Evolutionary conservation across 805 yeast species (phyloP), one percentile per base, ranked within the genome.

Genomic region (Sugiyamaella valdiviana): DNA sequence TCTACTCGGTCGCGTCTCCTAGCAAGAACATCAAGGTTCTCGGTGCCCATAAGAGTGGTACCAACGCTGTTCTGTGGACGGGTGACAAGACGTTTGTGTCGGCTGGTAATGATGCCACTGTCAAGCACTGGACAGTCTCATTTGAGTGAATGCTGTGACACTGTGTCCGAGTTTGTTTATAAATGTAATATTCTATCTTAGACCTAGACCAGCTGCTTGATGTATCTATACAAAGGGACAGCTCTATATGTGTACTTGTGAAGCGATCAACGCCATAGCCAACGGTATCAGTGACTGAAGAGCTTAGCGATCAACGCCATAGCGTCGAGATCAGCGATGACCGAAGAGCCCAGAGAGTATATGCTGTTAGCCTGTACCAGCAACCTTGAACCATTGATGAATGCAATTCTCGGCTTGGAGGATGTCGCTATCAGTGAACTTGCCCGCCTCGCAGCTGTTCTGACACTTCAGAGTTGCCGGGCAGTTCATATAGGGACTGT

Each of bases 11-110:
- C 38, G 76, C 75, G 32, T 79, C 75, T 55, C 95, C 98, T 6
- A 77, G 82, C 51, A 85, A 82, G 69, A 88, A 82, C 55, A 69
- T 85, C 58, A 87, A 88, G 68, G 65, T 69, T 36, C 69, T 83
- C 54, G 84, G 84, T 59, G 87, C 96, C 1, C 99, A 93, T 62
- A 89, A 85, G 63, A 91, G 80, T 51, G 98, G 98, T 49, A 88
- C 87, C 41, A 77, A 77, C 37, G 79, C 77, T 29, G 86, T 87
- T 15, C 72, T 69, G 42, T 93, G 98, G 97, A 44, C 65, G 7
- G 60, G 62, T 23, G 71, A 65, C 36, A 70, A 68, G 3, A 67
- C 70, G 9, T 63, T 90, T 37, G 78, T 80, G 6, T 79, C 84
- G 53, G 82, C 79, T 17, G 99, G 99, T 35, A 69, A 80, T 14